Evolutionary conservation across 2,329 filamentous ascomycete genomes (phyloP).

Genomic region (Allantophomopsis lycopodina): DNA sequence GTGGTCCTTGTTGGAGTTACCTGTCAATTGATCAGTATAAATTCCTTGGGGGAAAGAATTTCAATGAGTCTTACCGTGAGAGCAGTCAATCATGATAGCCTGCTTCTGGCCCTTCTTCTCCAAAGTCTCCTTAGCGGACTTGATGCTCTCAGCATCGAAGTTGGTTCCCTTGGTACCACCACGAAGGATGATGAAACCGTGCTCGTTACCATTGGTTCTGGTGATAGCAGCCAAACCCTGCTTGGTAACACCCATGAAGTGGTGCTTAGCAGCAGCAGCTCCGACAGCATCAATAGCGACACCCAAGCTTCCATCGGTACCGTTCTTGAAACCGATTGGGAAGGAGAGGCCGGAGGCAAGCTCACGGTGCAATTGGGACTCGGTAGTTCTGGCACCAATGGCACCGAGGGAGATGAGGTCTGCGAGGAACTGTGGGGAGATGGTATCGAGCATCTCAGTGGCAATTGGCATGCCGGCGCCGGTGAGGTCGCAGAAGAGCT

Average conservation of each 20-base stretch:
- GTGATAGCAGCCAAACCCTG: constrained; percentile 93
- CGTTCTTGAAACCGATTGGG: constrained; percentile 99
- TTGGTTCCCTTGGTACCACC: constrained; percentile 89
- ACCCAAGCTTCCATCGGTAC: constrained; percentile 80
- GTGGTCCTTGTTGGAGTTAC: constrained; percentile 96
- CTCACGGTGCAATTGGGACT: constrained; percentile 93
- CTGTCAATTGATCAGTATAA: constrained; percentile 24
- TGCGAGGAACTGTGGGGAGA: constrained; percentile 93
- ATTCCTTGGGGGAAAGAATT: background rate
- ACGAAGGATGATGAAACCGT: constrained; percentile 92
- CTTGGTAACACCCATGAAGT: constrained; percentile 98
- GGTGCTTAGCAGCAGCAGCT: constrained; percentile 70
- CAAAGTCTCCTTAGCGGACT: constrained; percentile 64
- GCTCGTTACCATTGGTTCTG: constrained; percentile 83
- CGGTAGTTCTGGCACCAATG: constrained; percentile 90
- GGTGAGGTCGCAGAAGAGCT: constrained; percentile 88
- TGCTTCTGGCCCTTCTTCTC: constrained; percentile 71
- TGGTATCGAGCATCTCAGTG: constrained; percentile 96
- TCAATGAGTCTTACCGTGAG: constrained; percentile 53
- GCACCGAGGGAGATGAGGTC: constrained; percentile 92
- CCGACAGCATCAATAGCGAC: constrained; percentile 96
- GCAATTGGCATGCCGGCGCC: constrained; percentile 84
- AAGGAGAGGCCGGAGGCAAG: constrained; percentile 90
- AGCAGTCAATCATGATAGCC: constrained; percentile 97
- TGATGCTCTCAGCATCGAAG: constrained; percentile 77